These are phyloP conservation scores for Phytophthora fragariaefolia DNA, from an alignment of 352 stramenopile species.

Conservation along the genomic window DNA sequence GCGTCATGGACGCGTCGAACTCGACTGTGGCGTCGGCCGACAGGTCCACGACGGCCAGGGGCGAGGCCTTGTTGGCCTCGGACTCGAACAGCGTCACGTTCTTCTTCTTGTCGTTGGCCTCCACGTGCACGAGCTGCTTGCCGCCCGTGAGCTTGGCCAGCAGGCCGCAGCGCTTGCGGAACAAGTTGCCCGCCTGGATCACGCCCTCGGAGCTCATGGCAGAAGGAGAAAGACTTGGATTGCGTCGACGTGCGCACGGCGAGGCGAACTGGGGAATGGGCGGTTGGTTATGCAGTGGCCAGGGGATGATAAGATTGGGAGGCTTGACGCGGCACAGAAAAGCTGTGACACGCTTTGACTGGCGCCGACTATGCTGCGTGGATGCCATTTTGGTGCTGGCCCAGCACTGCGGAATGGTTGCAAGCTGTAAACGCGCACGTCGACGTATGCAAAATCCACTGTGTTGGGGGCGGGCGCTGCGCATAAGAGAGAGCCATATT, in stretches of 20 bases:
- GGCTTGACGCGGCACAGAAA: background rate
- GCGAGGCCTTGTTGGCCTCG: conserved; percentile 36
- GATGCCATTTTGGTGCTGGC: too few species aligned
- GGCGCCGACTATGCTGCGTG: background rate
- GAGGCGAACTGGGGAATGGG: conserved; percentile 14
- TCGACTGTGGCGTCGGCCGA: conserved; percentile 41
- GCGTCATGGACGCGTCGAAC: conserved; percentile 34
- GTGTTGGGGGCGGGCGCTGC: background rate
- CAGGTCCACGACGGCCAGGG: conserved; percentile 33
- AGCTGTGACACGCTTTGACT: conserved; percentile 18
- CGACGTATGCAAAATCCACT: conserved; percentile 2
- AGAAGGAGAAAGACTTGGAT: background rate
- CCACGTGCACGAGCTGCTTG: conserved; percentile 42
- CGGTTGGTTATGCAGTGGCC: conserved; percentile 9
- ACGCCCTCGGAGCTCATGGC: conserved; percentile 35
- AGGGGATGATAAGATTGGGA: conserved; percentile 11
- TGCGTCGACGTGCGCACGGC: background rate
- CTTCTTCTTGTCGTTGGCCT: conserved; percentile 54
- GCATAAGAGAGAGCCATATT: background rate
- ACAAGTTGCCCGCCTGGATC: conserved; percentile 40
- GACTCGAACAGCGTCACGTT: conserved; percentile 56
- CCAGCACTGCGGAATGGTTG: background rate
- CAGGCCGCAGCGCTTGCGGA: conserved; percentile 32
- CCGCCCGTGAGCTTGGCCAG: conserved; percentile 38
- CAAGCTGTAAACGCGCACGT: background rate